Base-by-base conservation (phyloP, 2,329 filamentous ascomycete genomes). In the Cryphonectria radicalis region DNA sequence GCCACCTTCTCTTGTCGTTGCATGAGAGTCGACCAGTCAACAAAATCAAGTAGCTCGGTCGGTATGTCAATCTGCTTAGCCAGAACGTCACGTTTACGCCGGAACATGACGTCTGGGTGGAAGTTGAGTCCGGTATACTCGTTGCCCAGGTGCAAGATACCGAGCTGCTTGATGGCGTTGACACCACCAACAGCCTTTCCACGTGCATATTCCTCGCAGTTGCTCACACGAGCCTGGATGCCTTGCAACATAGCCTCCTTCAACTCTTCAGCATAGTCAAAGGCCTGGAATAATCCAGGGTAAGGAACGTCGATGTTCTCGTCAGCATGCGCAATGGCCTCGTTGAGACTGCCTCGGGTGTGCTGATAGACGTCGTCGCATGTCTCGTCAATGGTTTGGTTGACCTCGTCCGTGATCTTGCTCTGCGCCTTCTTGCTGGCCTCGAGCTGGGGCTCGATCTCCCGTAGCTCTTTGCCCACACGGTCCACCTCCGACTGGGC, bases 1-100 rank as follows among this genome's bases (percentile, higher is more conserved):
- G 95, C 95, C 70, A 97, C 87, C 86, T 98, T 99, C 82, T 99
- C 96, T 80, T 98, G 95, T 68, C 91, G 88, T 78, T 98, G 94
- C 84, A 97, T 87, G 7, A 98, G 83, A 14, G 90, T 92, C 25
- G 90, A 87, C 80, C 94, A 86, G 80, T 99, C 96, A 77, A 99
- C 93, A 85, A 99, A 98, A 82, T 99, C 96, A 88, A 88, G 92
- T 0, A 97, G 76, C 78, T 99, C 95, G 4, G 96, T 93, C 68
- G 96, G 90, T 28, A 97, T 90, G 73, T 98, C 90, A 22, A 98
- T 91, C 78, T 97, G 91, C 74, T 94, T 90, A 7, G 93, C 94
- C 57, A 97, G 84, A 1, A 90, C 89, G 79, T 99, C 93, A 72
- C 91, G 89, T 77, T 92, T 92, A 73, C 93, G 90, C 72, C 90